A percentile compares a stretch with the other conserved stretches of the same genome.
Evolutionary conservation across 1,139 yeast species (phyloP).

Genomic region (Meyerozyma elateridarum): DNA sequence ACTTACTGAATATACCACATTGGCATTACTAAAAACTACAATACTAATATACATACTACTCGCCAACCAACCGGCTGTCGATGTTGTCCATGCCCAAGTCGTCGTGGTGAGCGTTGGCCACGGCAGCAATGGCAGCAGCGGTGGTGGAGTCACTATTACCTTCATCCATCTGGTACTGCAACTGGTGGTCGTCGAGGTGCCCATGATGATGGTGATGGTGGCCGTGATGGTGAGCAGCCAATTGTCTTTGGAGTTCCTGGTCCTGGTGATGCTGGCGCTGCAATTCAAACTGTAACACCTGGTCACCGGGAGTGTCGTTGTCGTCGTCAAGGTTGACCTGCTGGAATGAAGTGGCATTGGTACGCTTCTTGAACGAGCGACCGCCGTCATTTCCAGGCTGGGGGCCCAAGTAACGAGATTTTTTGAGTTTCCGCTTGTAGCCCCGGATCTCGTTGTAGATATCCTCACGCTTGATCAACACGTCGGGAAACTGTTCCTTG

Average conservation of each 20-base stretch:
- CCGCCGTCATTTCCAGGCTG: constrained; percentile 11
- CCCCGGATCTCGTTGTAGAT: constrained; percentile 56
- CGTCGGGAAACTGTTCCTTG: constrained; percentile 50
- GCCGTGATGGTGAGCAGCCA: constrained; percentile 30
- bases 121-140: constrained; percentile 44
- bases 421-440: constrained; percentile 50
- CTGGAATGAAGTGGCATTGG: constrained; percentile 30
- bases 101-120: constrained; percentile 31
- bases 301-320: constrained; percentile 24
- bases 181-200: constrained; percentile 14
- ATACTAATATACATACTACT: constrained; percentile 15
- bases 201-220: constrained; percentile 10
- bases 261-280: constrained; percentile 22
- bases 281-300: constrained; percentile 20
- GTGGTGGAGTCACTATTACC: constrained; percentile 26
- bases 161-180: constrained; percentile 10
- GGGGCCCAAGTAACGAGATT: constrained; percentile 13
- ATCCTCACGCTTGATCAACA: constrained; percentile 53
- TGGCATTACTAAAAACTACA: constrained; percentile 2
- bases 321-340: constrained; percentile 29
- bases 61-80: constrained; percentile 46
- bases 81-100: constrained; percentile 44
- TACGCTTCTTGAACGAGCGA: constrained; percentile 17
- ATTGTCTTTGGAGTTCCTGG: constrained; percentile 33
- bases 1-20: constrained; percentile 6